Evolutionary conservation across 345 rosid genomes (phyloP).

Genomic region (Acer negundo): DNA sequence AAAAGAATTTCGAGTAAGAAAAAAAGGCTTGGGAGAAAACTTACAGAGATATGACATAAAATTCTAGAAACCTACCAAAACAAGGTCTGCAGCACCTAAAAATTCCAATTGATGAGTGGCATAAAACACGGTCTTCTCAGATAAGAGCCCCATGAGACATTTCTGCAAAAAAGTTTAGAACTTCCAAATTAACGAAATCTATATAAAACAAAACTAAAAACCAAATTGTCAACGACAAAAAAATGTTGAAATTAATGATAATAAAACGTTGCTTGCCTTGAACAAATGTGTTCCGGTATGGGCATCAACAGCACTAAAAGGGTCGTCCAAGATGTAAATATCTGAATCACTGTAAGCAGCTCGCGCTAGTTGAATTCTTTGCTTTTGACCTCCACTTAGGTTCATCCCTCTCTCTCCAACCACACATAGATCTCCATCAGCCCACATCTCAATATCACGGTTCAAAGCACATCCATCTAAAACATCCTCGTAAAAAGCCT

Average conservation of each 20-base stretch:
- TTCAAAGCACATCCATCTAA: constrained; percentile 57
- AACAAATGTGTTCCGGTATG: constrained; percentile 75
- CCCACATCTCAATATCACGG: constrained; percentile 61
- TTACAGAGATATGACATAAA: not conserved
- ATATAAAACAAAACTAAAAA: constrained; percentile 15
- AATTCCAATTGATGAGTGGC: constrained; percentile 72
- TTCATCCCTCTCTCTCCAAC: constrained; percentile 88
- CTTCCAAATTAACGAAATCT: not conserved
- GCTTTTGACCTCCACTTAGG: constrained; percentile 92
- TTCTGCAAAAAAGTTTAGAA: constrained; percentile 38
- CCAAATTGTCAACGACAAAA: not conserved
- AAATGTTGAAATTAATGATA: no score
- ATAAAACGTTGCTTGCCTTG: constrained; percentile 43
- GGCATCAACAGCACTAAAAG: constrained; percentile 79
- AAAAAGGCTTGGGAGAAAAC: not conserved
- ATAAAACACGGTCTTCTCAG: constrained; percentile 58
- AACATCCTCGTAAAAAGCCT: constrained; percentile 49
- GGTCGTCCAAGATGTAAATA: constrained; percentile 73
- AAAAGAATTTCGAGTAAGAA: constrained; percentile 5
- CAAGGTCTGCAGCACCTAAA: constrained; percentile 59
- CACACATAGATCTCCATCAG: constrained; percentile 54
- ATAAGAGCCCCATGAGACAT: constrained; percentile 53
- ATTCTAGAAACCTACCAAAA: constrained; percentile 41
- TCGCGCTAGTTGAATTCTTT: constrained; percentile 76
- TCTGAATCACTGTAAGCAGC: constrained; percentile 69